Conservation (phyloP, 805 yeast species). For the Phaffomyces antillensis region DNA sequence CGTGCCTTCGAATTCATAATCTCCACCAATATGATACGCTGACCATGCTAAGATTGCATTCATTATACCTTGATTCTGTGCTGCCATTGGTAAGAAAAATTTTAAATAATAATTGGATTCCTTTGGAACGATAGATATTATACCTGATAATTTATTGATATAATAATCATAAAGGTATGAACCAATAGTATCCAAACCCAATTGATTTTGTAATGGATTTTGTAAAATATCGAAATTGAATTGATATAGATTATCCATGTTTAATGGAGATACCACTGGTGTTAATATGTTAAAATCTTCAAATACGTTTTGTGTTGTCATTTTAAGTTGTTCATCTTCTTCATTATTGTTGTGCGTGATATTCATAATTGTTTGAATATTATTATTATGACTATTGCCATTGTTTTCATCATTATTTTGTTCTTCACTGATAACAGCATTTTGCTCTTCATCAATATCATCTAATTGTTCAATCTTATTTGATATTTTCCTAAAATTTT, state of each 20-base stretch:
- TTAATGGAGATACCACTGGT: not conserved
- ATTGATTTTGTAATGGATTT: conserved; percentile 15
- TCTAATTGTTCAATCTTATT: conserved; percentile 13
- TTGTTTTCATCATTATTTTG: not conserved
- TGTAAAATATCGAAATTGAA: conserved; percentile 13
- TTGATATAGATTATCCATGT: conserved; percentile 10
- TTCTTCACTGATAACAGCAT: not conserved
- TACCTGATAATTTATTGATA: conserved; percentile 38
- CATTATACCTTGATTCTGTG: conserved; percentile 39
- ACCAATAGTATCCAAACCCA: conserved; percentile 36
- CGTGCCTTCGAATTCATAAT: conserved; percentile 35
- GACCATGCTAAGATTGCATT: conserved; percentile 56
- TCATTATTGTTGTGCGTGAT: not conserved
- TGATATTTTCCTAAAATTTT: conserved; percentile 11
- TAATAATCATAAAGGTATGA: conserved; percentile 42
- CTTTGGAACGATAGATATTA: conserved; percentile 41
- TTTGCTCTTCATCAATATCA: not conserved
- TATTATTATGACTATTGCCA: not conserved
- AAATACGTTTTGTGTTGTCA: conserved; percentile 2
- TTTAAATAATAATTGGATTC: conserved; percentile 45
- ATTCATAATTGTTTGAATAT: not conserved
- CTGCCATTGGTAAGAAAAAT: conserved; percentile 47
- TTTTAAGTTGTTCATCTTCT: not conserved
- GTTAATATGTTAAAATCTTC: not conserved
- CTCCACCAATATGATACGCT: conserved; percentile 31